Percentiles rank a stretch among this genome's conserved stretches.
phyloP scores from a whole-genome alignment of 768 basidiomycete genomes.

The Suillus brevipes region DNA sequence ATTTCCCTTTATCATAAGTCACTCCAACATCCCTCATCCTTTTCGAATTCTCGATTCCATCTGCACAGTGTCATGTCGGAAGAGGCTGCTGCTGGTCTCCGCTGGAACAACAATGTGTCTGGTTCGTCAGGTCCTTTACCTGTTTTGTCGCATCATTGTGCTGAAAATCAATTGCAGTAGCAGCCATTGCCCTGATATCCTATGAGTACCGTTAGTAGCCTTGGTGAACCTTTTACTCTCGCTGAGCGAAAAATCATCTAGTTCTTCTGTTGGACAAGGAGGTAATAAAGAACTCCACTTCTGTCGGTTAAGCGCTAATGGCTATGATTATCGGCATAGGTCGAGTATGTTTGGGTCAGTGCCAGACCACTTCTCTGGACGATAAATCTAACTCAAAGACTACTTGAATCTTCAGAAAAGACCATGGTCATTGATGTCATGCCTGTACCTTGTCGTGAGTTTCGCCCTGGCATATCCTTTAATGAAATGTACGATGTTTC shows the following conservation, averaged over 20 bases:
- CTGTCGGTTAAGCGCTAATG: neutral
- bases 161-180: neutral
- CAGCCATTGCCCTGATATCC: neutral
- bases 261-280: neutral
- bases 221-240: neutral
- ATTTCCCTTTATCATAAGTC: neutral
- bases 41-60: neutral
- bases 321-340: neutral
- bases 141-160: neutral
- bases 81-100: neutral
- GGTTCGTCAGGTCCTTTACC: neutral
- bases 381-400: neutral
- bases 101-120: conserved; percentile 1
- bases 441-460: conserved; percentile 1
- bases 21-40: neutral
- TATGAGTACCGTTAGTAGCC: conserved; percentile 4
- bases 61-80: neutral
- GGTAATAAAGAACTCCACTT: neutral
- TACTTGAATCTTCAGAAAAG: neutral
- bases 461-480: neutral
- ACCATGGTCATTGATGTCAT: conserved; percentile 1
- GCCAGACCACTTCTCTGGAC: neutral
- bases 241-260: neutral
- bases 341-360: conserved; percentile 3
- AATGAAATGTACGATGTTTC: neutral